Evolutionary conservation across 78 protist genomes (phyloP), one percentile per base, ranked within the genome.

Genomic region (Protostelium mycophagum): DNA sequence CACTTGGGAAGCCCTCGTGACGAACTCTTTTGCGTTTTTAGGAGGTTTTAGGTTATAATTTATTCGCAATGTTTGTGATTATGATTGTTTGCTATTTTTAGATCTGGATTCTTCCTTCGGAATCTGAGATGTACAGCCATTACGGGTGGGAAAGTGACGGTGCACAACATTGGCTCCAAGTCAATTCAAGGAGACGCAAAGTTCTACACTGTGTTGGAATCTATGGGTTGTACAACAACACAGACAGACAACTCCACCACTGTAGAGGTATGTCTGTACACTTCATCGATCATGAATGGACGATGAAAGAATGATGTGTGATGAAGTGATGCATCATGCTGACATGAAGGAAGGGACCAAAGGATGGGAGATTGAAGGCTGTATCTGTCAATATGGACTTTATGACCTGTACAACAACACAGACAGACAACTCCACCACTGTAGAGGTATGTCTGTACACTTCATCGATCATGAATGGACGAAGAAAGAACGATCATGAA

Each of bases 191-290:
- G 97, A 1, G 97, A 96, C 39, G 97, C 97, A 0, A 1, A 28
- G 28, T 96, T 94, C 86, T 87, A 88, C 28, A 5, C 36, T 0
- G 83, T 87, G 29, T 35, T 35, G 37, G 83, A 25, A 29, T 28
- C 39, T 29, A 94, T 96, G 97, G 97, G 97, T 28, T 96, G 97
- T 91, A 83, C 37, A 28, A 90, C 94, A 35, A 36, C 28, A n/a
- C 97, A 93, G 87, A 73, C 90, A 37, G 90, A 0, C 34, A 25
- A 1, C 23, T 35, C 85, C 1, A 95, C 96, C 38, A 63, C 95
- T 86, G 73, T 51, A 16, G 16, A 51, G 73, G 73, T 51, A 16
- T 25, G 73, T 51, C 73, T 51, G 73, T 5, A 16, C 73, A 5
- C 73, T 25, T 51, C 73, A 16, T 51, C 31, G 73, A 51, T 5